A percentile compares a stretch with the other conserved stretches of the same genome.
Conservation (phyloP, 1,139 yeast genomes). For the Candida tetrigidarum region DNA sequence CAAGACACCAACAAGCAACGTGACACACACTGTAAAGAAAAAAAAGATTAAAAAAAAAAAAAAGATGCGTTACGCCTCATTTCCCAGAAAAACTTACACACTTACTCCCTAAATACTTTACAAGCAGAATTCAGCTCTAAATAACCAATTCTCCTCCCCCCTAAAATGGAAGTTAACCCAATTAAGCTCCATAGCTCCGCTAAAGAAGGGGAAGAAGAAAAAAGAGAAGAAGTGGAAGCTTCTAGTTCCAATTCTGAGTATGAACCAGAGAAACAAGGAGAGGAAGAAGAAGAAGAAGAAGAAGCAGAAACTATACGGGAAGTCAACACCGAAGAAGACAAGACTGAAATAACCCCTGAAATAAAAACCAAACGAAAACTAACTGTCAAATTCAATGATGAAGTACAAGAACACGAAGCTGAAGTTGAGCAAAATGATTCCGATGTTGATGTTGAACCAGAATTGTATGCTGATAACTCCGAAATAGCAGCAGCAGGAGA, state of each 20-base stretch:
- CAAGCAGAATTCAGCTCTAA: neutral
- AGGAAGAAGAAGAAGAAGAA: slow-evolving; percentile 6
- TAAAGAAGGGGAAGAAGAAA: too few relatives aligned
- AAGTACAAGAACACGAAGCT: slow-evolving; percentile 26
- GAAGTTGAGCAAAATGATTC: too few relatives aligned
- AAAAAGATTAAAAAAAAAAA: too few relatives aligned
- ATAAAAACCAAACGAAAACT: slow-evolving; percentile 5
- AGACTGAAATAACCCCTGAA: slow-evolving; percentile 6
- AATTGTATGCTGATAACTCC: slow-evolving; percentile 4
- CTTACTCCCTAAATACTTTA: neutral
- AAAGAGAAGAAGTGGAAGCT: slow-evolving; percentile 2
- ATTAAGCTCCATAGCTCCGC: slow-evolving; percentile 11
- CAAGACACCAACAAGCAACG: neutral
- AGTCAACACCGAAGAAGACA: neutral
- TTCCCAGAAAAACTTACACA: neutral
- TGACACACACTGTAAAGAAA: neutral
- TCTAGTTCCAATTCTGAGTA: neutral
- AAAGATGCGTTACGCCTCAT: too few relatives aligned
- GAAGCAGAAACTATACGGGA: slow-evolving; percentile 9
- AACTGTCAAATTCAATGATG: slow-evolving; percentile 25
- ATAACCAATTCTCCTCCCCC: neutral
- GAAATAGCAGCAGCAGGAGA: slow-evolving; percentile 1
- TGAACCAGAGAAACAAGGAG: too few relatives aligned
- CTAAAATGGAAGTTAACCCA: slow-evolving; percentile 15
- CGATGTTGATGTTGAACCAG: slow-evolving; percentile 1